Evolutionary conservation across 768 basidiomycete species (phyloP), one percentile per base, ranked within the genome.

Genomic region (Holtermanniella nyarrowii): DNA sequence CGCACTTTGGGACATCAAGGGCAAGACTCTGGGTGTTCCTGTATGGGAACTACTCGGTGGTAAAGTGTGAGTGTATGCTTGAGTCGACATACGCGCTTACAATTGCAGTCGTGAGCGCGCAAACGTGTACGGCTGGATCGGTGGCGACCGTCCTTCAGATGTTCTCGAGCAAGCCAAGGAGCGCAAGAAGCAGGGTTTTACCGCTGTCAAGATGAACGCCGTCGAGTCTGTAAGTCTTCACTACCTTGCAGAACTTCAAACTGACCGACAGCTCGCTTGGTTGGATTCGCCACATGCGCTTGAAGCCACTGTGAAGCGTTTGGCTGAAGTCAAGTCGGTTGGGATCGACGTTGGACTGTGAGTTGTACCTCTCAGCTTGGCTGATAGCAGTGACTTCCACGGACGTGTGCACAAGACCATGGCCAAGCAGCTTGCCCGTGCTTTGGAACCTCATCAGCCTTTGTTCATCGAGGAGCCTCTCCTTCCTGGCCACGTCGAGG

Each of bases 1-100:
- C 52, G 82, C 82, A 0, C 72, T 85, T 0, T 78, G 84, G 83
- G 83, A 84, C 58, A 81, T 84, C 69, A 83, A 84, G 56, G 83
- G 83, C 13, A 82, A 82, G 72, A 81, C 78, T 25, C 76, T 83
- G 1, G 80, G 80, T 21, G 82, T 80, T 1, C 69, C 69, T 1
- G 66, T 82, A 1, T 82, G 78, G 76, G 76, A 82, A 65, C 73
- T 85, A 0, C 74, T 82, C 2, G 83, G 82, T 4, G 82, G 82
- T 4, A 80, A 79, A 64, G 81, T 84, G 12, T 59, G 31, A 51
- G 57, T 55, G 7, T 44, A 12, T 2, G 4, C 21, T 12, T 26
- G 2, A 3, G 26, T 5, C 16, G 16, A 42, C 18, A 26, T 5
- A 20, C 41, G 12, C 3, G 4, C 26, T 42, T 27, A 44, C 31